A percentile compares a stretch with the other conserved stretches of the same genome.
phyloP scores from a whole-genome alignment of 73 alveolate genomes.

The Paramecium pentaurelia region DNA sequence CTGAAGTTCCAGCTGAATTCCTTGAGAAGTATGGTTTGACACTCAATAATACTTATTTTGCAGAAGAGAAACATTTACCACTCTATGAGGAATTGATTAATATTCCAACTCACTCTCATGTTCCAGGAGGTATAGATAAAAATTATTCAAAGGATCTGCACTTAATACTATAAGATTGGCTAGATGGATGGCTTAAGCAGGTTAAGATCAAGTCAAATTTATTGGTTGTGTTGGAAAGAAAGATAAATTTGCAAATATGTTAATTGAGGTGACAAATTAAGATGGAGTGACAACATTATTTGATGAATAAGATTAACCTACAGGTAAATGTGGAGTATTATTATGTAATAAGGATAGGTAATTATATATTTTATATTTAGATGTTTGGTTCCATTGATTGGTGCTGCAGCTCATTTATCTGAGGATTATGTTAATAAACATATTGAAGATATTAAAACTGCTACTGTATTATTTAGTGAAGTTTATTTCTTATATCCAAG shows the following conservation, averaged over 20 bases:
- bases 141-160: neutral
- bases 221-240: slow-evolving; percentile 43
- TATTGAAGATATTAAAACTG: slow-evolving; percentile 17
- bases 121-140: neutral
- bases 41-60: slow-evolving; percentile 5
- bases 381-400: slow-evolving; percentile 43
- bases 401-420: slow-evolving; percentile 44
- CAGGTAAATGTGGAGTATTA: slow-evolving; percentile 45
- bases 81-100: neutral
- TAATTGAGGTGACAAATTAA: neutral
- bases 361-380: neutral
- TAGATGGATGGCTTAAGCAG: slow-evolving; percentile 14
- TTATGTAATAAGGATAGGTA: slow-evolving; percentile 26
- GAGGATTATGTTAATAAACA: neutral
- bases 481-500: slow-evolving; percentile 27
- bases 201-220: neutral
- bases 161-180: slow-evolving; percentile 2
- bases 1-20: neutral
- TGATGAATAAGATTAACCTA: slow-evolving; percentile 24
- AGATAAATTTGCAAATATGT: slow-evolving; percentile 38
- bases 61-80: neutral
- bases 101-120: slow-evolving; percentile 19
- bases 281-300: slow-evolving; percentile 27
- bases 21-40: slow-evolving; percentile 33
- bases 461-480: slow-evolving; percentile 27